These are phyloP conservation scores for Panicum hallii DNA, from an alignment of 202 grass and related monocot genomes.

Conservation along the genomic window DNA sequence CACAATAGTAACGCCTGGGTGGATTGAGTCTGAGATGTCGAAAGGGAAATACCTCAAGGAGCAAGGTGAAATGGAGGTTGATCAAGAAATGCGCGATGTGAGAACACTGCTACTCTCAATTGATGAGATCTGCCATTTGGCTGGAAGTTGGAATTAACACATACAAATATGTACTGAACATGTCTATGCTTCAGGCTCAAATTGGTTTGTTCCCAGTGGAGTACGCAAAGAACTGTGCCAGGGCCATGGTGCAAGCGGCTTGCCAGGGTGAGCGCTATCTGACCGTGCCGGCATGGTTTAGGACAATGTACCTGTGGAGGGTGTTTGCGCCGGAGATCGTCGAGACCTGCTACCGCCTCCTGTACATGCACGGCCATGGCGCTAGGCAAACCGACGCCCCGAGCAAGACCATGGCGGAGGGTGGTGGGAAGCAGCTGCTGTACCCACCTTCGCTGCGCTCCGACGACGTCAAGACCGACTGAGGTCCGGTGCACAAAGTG, in stretches of 20 bases:
- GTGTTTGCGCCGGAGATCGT: slow-evolving; percentile 73
- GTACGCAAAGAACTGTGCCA: slow-evolving; percentile 67
- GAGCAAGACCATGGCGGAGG: slow-evolving; percentile 58
- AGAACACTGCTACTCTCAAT: background rate
- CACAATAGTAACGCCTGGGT: slow-evolving; percentile 76
- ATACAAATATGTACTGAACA: background rate
- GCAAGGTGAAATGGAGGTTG: slow-evolving; percentile 57
- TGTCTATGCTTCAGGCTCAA: slow-evolving; percentile 50
- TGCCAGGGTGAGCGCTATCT: slow-evolving; percentile 58
- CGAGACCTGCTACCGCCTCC: slow-evolving; percentile 66
- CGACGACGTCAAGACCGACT: slow-evolving; percentile 57
- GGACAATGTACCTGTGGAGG: slow-evolving; percentile 67
- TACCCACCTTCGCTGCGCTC: slow-evolving; percentile 60
- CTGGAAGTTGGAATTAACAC: background rate
- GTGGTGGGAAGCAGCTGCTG: slow-evolving; percentile 53
- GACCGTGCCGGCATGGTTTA: slow-evolving; percentile 77
- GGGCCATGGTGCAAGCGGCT: slow-evolving; percentile 66
- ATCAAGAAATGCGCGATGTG: slow-evolving; percentile 73
- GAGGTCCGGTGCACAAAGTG: background rate
- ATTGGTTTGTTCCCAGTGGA: slow-evolving; percentile 72
- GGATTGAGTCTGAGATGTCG: slow-evolving; percentile 81
- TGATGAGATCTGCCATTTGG: background rate
- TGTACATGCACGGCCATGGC: slow-evolving; percentile 61
- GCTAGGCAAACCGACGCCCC: slow-evolving; percentile 1
- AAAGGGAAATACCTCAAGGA: slow-evolving; percentile 64